A percentile compares a stretch with the other conserved stretches of the same genome.
Evolutionary conservation across 2,329 filamentous ascomycete genomes (phyloP).

Genomic region (Mycosphaerella arachidis): DNA sequence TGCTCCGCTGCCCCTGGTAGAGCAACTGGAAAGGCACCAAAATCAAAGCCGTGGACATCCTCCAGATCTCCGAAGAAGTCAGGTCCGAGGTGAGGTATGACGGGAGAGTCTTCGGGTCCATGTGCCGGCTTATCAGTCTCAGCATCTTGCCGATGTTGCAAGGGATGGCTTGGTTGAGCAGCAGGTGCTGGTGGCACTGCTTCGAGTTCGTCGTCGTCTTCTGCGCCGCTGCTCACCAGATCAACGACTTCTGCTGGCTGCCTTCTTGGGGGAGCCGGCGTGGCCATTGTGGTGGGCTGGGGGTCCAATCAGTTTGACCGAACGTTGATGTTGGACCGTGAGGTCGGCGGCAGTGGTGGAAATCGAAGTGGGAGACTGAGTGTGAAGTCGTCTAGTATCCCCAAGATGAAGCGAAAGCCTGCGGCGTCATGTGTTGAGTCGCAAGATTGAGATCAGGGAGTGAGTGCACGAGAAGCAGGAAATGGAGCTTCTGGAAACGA

Average conservation of each 20-base stretch:
- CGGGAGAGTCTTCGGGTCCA: neutral
- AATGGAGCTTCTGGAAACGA: neutral
- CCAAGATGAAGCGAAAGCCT: neutral
- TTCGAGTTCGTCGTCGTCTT: conserved; percentile 20
- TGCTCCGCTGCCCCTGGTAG: neutral
- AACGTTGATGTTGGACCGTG: neutral
- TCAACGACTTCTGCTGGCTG: conserved; percentile 20
- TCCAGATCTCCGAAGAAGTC: neutral
- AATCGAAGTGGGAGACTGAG: neutral
- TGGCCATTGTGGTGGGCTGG: neutral
- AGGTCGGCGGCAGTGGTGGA: neutral
- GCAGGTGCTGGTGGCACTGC: neutral
- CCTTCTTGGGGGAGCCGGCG: neutral
- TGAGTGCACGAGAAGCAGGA: neutral
- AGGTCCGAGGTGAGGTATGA: neutral
- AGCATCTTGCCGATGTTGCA: neutral
- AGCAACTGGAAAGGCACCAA: neutral
- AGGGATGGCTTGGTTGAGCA: conserved; percentile 1
- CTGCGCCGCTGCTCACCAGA: conserved; percentile 22
- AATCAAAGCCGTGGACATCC: neutral
- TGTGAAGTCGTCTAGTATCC: neutral
- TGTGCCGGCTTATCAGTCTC: neutral
- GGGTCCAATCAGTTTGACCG: too few relatives aligned
- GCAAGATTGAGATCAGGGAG: neutral
- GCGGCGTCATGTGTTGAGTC: neutral